Evolutionary conservation across 1,139 yeast genomes (phyloP), one percentile per base, ranked within the genome.

Genomic region (Blastobotrys elegans): DNA sequence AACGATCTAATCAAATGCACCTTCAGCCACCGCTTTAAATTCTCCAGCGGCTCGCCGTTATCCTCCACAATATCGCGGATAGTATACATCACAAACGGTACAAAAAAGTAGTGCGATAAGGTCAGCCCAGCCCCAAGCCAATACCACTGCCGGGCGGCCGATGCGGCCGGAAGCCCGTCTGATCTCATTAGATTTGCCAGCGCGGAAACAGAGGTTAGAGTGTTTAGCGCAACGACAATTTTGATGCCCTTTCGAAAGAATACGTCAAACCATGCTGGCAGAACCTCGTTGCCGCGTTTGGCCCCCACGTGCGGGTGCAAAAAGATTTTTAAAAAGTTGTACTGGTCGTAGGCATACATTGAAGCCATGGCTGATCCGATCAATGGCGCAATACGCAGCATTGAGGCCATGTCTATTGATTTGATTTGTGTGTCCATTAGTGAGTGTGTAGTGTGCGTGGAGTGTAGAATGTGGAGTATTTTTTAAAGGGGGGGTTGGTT

Each of bases 321-420:
- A 17, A 37, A 44, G 4, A 44, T 26, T 17, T 38, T 30, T 16
- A 37, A 17, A 32, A 44, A 44, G 13, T 30, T 7, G 42, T 44
- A 44, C 42, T 44, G 47, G 38, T 44, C 47, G 18, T 31, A 32
- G 11, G 47, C 33, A 18, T 35, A 38, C 47, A 44, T 44, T 10
- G 33, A 35, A 1, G 43, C 24, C 24, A 38, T 26, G n/a, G 43
- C 4, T 2, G 47, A 44, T 14, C 38, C 42, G 11, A 44, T 11
- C 24, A 44, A 20, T 7, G 47, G 47, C 2, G 43, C 47, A 3
- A 37, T 10, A 13, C 43, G 18, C 7, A 37, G 16, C 29, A 37
- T 22, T 24, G 40, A 22, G 7, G 30, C 26, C 29, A 37, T 24
- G 22, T 37, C 40, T 8, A 21, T 37, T 21, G 18, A 17, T 24